Evolutionary conservation across 2,329 filamentous ascomycete species (phyloP).

Genomic region (Cladosporium sp.): DNA sequence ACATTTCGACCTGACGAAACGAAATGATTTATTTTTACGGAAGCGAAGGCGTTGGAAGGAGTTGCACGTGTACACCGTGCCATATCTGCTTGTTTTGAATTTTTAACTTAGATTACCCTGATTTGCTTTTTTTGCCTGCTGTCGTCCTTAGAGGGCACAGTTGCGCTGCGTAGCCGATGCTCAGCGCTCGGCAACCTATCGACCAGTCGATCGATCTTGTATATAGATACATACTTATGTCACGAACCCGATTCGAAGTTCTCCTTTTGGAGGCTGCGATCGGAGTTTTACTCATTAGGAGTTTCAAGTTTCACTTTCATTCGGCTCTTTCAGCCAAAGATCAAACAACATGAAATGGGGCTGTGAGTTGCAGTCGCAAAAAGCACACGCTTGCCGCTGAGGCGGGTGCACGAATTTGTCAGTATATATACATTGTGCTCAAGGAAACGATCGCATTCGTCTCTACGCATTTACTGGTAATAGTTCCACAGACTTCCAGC

Average conservation of each 20-base stretch:
- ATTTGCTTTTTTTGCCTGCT: background rate
- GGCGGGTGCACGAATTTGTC: background rate
- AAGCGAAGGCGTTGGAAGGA: conserved; percentile 15
- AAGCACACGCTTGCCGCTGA: too few species aligned
- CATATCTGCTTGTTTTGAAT: background rate
- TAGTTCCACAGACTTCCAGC: background rate
- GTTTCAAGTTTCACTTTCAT: background rate
- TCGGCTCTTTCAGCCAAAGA: background rate
- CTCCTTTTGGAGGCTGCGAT: background rate
- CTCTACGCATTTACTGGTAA: too few species aligned
- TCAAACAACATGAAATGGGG: background rate
- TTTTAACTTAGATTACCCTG: background rate
- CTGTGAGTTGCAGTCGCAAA: background rate
- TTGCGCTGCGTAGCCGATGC: background rate
- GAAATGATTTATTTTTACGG: background rate
- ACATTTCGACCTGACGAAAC: background rate
- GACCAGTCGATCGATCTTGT: background rate
- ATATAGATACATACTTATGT: background rate
- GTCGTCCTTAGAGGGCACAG: background rate
- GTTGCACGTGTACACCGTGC: conserved; percentile 7
- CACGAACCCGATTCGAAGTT: background rate
- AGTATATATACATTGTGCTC: background rate
- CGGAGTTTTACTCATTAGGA: background rate
- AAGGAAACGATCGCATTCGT: background rate
- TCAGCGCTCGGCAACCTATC: background rate